Percentiles rank a stretch among this genome's conserved stretches.
These are phyloP conservation scores for Sporothrix schenckii DNA, from an alignment of 2,329 filamentous ascomycete genomes.

Conservation along the genomic window DNA sequence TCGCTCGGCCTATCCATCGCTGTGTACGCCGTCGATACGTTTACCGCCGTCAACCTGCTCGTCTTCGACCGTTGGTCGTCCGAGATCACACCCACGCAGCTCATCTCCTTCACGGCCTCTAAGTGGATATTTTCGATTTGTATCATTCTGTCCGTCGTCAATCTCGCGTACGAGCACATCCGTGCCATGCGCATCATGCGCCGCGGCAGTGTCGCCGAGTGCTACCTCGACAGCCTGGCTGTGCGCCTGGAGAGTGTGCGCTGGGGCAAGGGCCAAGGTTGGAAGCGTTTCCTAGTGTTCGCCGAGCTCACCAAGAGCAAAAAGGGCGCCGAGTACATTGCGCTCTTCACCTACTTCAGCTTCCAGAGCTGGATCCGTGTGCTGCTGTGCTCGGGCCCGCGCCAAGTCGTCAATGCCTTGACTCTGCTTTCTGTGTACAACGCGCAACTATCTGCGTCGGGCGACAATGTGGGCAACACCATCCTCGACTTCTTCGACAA, in stretches of 20 bases:
- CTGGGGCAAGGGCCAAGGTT: conserved; percentile 74
- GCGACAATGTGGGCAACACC: conserved; percentile 60
- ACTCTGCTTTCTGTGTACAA: conserved; percentile 84
- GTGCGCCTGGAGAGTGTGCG: conserved; percentile 82
- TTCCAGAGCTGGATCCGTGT: conserved; percentile 81
- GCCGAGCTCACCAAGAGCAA: conserved; percentile 87
- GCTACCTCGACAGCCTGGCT: conserved; percentile 85
- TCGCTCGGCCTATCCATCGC: conserved; percentile 76
- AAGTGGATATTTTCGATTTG: conserved; percentile 96
- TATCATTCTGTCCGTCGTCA: conserved; percentile 86
- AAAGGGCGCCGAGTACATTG: conserved; percentile 87
- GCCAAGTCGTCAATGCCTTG: conserved; percentile 86
- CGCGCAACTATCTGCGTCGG: conserved; percentile 67
- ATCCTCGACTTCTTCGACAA: conserved; percentile 82
- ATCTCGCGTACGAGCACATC: conserved; percentile 78
- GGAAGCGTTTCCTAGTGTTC: conserved; percentile 89
- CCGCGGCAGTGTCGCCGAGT: conserved; percentile 84
- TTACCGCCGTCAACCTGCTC: conserved; percentile 88
- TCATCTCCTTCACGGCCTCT: conserved; percentile 74
- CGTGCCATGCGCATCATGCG: conserved; percentile 79
- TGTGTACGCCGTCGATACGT: conserved; percentile 88
- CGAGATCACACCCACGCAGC: conserved; percentile 69
- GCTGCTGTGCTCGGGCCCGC: conserved; percentile 86
- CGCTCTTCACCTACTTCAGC: conserved; percentile 85
- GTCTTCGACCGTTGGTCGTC: conserved; percentile 88